These are phyloP conservation scores for Rhazya stricta DNA, from an alignment of 257 asterid genomes.

Conservation along the genomic window DNA sequence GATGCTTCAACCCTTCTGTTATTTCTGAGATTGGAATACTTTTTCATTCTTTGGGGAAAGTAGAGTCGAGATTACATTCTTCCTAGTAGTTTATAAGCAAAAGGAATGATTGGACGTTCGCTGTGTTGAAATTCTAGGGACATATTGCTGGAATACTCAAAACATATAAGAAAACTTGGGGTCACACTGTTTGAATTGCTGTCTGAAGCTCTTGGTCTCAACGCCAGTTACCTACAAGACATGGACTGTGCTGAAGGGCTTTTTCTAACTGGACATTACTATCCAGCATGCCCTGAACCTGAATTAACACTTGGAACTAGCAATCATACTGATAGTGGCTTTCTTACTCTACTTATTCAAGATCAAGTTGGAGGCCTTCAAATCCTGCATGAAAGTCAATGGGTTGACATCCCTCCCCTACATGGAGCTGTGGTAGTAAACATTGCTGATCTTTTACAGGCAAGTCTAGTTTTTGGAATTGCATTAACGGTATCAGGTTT, in stretches of 20 bases:
- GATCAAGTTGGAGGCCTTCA: constrained; percentile 42
- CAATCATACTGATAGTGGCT: constrained; percentile 42
- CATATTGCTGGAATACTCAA: constrained; percentile 26
- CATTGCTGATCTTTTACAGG: constrained; percentile 56
- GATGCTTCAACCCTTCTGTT: too few relatives aligned
- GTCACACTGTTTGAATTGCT: constrained; percentile 22
- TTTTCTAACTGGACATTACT: constrained; percentile 1
- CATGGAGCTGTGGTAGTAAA: constrained; percentile 46
- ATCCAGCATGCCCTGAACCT: not conserved
- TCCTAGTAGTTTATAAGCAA: too few relatives aligned
- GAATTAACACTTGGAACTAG: constrained; percentile 29
- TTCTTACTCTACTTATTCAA: constrained; percentile 38
- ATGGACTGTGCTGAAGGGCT: constrained; percentile 33
- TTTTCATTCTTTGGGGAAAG: too few relatives aligned
- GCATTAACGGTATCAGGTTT: not conserved
- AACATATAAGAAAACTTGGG: constrained; percentile 26
- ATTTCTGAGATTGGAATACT: too few relatives aligned
- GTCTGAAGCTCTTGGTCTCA: constrained; percentile 41
- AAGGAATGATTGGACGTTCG: not conserved
- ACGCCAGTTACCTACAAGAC: constrained; percentile 13
- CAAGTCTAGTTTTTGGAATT: constrained; percentile 8
- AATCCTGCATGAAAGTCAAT: constrained; percentile 37
- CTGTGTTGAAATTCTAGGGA: constrained; percentile 8
- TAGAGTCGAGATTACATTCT: too few relatives aligned
- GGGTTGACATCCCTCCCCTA: constrained; percentile 43